Percentiles rank a stretch among this genome's conserved stretches.
phyloP scores from a whole-genome alignment of 2,329 filamentous ascomycete genomes.

The Ophiostoma australiae region DNA sequence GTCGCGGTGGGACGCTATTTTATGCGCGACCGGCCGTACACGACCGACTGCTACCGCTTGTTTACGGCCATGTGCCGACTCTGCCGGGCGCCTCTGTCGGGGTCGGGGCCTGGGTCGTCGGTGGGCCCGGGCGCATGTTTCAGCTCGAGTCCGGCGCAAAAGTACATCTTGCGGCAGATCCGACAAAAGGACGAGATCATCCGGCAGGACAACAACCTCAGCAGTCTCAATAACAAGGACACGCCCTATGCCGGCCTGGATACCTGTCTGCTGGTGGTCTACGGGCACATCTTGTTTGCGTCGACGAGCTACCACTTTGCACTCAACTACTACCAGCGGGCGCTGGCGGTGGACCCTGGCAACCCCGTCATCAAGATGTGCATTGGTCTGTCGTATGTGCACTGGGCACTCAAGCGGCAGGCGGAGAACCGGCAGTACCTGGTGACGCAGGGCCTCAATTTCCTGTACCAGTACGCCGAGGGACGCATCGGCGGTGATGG shows the following conservation, averaged over 20 bases:
- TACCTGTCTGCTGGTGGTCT: constrained; percentile 76
- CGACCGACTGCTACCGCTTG: constrained; percentile 77
- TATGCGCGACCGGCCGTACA: constrained; percentile 74
- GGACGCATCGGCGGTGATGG: constrained; percentile 41
- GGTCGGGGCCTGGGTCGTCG: neutral
- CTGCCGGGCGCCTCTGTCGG: constrained; percentile 56
- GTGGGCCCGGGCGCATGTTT: constrained; percentile 56
- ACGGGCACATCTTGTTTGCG: constrained; percentile 82
- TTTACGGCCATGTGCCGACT: constrained; percentile 74
- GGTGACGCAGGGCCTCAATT: constrained; percentile 77
- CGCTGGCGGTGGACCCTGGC: constrained; percentile 65
- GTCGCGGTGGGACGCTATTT: constrained; percentile 72
- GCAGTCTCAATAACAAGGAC: constrained; percentile 36
- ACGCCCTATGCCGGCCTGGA: constrained; percentile 59
- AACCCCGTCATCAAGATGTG: constrained; percentile 77
- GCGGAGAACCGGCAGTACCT: constrained; percentile 85
- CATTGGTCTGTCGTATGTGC: constrained; percentile 78
- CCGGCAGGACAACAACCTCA: constrained; percentile 74
- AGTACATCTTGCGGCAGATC: constrained; percentile 86
- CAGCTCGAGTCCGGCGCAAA: constrained; percentile 75
- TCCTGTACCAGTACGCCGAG: constrained; percentile 69
- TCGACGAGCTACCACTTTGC: constrained; percentile 80
- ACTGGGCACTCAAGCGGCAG: constrained; percentile 84
- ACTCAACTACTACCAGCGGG: constrained; percentile 81
- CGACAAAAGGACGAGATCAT: constrained; percentile 76